Evolutionary conservation across 495 filamentous ascomycete genomes (phyloP), one percentile per base, ranked within the genome.

Genomic region (Pseudevernia furfuracea): DNA sequence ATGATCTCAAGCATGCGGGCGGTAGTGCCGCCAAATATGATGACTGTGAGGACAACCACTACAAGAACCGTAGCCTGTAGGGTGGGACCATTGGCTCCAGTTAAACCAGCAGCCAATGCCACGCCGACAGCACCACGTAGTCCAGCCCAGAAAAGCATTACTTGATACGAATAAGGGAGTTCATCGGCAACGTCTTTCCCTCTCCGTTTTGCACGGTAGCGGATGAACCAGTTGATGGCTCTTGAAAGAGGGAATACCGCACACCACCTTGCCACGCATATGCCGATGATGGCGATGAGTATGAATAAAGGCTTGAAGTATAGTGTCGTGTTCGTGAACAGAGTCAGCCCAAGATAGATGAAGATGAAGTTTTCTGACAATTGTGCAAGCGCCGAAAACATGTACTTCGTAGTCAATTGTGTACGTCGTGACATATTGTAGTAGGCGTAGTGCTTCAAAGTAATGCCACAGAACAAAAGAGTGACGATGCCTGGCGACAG

Each of bases 371-470:
- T 98, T 77, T 98, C 94, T 0, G 92, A 94, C 44, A 98, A 79
- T 74, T 97, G 95, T 8, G 95, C 90, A 64, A 95, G 86, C 58
- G 96, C 87, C 75, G 94, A 89, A 78, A 98, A 98, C 34, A 96
- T 82, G 77, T 96, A 98, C 74, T 98, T 98, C 61, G 95, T 98
- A 23, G 94, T 97, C 69, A 98, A 84, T 72, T 98, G 94, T 28
- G 95, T 96, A 52, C 94, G 88, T 52, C 94, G 87, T 37, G 94
- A 98, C 94, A 98, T 98, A 78, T 98, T 98, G 79, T 96, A 97
- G 79, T 98, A 98, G 49, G 94, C 94, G 71, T 98, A 97, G 74
- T 98, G 94, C 74, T 98, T 98, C 41, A 98, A 81, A 11, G 94
- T 96, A 65, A 98, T 98, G 38, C 94, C 94, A 74, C 95, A 97